Percentiles rank a stretch among this genome's conserved stretches.
Evolutionary conservation across 331 rosid species (phyloP).

Genomic region (Spiraea crenata): DNA sequence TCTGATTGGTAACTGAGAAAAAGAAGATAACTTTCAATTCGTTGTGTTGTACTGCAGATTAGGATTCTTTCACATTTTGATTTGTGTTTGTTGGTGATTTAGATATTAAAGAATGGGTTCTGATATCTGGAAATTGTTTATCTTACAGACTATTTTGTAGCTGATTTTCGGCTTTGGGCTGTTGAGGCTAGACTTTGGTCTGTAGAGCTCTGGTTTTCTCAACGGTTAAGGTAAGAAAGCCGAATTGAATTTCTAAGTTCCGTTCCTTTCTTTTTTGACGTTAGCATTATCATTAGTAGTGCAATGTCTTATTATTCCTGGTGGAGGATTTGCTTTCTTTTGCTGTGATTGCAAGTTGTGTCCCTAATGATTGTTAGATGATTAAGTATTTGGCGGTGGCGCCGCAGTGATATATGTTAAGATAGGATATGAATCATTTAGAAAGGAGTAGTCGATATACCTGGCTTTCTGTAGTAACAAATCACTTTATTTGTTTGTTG

Average conservation of each 20-base stretch:
- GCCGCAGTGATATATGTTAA: not conserved
- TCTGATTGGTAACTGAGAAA: not conserved
- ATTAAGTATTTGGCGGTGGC: not conserved
- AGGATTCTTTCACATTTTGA: not conserved
- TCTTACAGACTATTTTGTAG: slow-evolving; percentile 3
- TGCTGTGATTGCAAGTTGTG: not conserved
- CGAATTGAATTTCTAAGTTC: slow-evolving; percentile 12
- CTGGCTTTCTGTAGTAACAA: not conserved
- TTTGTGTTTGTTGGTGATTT: not conserved
- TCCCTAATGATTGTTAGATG: not conserved
- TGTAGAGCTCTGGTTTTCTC: slow-evolving; percentile 19
- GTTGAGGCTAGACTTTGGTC: slow-evolving; percentile 25
- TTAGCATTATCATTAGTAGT: not conserved
- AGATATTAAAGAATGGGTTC: not conserved
- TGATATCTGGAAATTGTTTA: not conserved
- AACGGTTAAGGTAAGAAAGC: slow-evolving; percentile 59
- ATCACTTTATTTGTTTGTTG: not conserved
- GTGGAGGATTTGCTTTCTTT: not conserved
- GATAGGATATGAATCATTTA: not conserved
- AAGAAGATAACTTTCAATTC: not conserved
- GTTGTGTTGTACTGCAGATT: not conserved
- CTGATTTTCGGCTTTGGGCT: not conserved
- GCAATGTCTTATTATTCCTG: not conserved
- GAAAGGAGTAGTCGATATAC: too few relatives aligned
- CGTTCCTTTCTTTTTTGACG: not conserved